Evolutionary conservation across 2,329 filamentous ascomycete genomes (phyloP).

Genomic region (Claviceps africana): DNA sequence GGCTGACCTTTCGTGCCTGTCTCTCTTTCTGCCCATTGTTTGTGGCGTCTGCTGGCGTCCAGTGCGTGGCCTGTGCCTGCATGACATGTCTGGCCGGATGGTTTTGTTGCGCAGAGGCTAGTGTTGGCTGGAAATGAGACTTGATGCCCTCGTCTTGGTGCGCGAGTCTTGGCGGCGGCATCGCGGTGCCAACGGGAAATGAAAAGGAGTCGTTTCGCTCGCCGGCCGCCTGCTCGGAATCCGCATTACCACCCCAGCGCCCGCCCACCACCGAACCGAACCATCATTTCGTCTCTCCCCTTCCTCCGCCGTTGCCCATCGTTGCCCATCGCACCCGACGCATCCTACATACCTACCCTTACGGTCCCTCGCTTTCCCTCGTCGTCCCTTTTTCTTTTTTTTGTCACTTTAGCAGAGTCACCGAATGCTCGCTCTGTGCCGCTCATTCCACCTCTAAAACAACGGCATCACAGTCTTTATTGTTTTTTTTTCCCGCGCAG

Average conservation of each 20-base stretch:
- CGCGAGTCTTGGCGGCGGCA: not conserved
- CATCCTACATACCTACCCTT: too few species aligned
- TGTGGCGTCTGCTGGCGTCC: too few species aligned
- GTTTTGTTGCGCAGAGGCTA: too few species aligned
- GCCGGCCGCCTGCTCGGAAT: not conserved
- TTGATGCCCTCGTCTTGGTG: not conserved
- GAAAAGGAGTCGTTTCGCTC: conserved; percentile 2
- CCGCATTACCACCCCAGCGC: not conserved
- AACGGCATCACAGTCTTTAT: not conserved
- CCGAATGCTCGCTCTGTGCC: conserved; percentile 8
- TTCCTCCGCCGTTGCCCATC: not conserved
- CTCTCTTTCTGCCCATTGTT: too few species aligned
- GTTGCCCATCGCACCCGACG: not conserved
- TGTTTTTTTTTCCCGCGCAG: not conserved
- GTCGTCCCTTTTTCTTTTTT: not conserved
- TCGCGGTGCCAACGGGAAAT: conserved; percentile 3
- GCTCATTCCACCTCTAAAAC: not conserved
- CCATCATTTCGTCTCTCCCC: not conserved
- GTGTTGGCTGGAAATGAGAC: not conserved
- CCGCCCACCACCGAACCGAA: too few species aligned
- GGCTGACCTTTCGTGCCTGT: too few species aligned
- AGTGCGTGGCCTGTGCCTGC: too few species aligned
- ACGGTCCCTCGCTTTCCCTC: too few species aligned
- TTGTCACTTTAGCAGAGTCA: conserved; percentile 3
- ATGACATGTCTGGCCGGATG: too few species aligned